phyloP scores from a whole-genome alignment of 2,329 filamentous ascomycete genomes.

The Tothia fuscella region DNA sequence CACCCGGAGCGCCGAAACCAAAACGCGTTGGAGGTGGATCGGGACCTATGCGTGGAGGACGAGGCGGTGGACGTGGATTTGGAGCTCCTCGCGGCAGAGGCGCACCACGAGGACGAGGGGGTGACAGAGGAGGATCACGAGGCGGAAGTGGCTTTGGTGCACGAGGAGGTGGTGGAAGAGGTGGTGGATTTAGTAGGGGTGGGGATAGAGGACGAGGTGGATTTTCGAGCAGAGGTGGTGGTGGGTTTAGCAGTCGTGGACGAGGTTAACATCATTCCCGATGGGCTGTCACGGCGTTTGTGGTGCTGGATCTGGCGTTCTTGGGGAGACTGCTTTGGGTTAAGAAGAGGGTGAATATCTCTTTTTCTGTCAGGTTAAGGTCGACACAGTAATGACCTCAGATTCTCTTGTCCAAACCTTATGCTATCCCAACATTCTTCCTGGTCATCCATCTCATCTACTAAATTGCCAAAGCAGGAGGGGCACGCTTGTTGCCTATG shows the following conservation, averaged over 20 bases:
- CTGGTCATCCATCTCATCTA: no score
- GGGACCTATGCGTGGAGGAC: conserved; percentile 28
- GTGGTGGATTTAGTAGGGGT: conserved; percentile 24
- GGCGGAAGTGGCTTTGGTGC: conserved; percentile 46
- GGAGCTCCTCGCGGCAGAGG: conserved; percentile 26
- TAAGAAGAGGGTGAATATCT: no score
- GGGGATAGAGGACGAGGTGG: conserved; percentile 22
- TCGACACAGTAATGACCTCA: no score
- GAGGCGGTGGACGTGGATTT: conserved; percentile 28
- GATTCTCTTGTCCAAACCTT: no score
- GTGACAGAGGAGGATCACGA: conserved; percentile 21
- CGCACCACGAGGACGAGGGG: conserved; percentile 23
- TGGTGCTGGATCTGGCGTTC: no score
- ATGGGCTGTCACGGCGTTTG: no score
- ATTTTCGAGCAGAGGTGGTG: not conserved
- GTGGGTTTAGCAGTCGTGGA: conserved; percentile 2
- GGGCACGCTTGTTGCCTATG: no score
- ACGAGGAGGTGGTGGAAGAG: conserved; percentile 27
- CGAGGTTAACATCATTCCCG: no score
- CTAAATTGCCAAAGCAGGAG: no score
- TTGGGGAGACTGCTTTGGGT: no score
- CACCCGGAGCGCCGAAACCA: conserved; percentile 45
- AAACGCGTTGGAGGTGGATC: conserved; percentile 54
- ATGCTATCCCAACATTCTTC: no score
- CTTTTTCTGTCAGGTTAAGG: no score